A percentile compares a stretch with the other conserved stretches of the same genome.
Evolutionary conservation across 2,329 filamentous ascomycete species (phyloP).

Genomic region (Claviceps digitariae): DNA sequence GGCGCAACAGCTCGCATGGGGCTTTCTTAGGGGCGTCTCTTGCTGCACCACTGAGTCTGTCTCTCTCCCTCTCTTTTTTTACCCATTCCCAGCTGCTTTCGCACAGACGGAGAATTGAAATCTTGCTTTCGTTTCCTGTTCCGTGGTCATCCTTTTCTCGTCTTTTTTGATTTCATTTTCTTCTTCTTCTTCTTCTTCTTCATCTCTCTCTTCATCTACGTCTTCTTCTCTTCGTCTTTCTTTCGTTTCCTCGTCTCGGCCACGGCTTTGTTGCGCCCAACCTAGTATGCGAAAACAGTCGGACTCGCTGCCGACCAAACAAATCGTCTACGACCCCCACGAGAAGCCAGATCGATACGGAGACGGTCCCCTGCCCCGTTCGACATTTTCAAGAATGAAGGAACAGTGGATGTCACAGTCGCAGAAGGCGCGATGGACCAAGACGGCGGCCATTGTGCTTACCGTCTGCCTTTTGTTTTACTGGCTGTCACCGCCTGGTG

Average conservation of each 20-base stretch:
- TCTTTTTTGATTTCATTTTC: neutral
- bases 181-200: neutral
- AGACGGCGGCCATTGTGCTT: constrained; percentile 49
- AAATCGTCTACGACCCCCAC: constrained; percentile 45
- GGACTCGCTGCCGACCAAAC: constrained; percentile 48
- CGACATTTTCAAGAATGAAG: constrained; percentile 42
- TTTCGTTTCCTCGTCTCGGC: neutral
- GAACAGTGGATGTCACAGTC: constrained; percentile 48
- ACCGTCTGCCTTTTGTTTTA: constrained; percentile 48
- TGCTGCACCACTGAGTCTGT: constrained; percentile 10
- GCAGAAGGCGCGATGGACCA: constrained; percentile 51
- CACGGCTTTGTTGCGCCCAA: neutral
- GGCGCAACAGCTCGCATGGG: neutral
- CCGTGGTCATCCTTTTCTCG: neutral
- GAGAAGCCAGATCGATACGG: constrained; percentile 52
- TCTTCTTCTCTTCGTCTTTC: constrained; percentile 5
- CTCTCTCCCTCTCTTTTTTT: neutral
- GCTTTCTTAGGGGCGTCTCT: constrained; percentile 13
- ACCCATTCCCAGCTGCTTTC: neutral
- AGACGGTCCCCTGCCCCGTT: constrained; percentile 30
- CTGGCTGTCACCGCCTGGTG: constrained; percentile 46
- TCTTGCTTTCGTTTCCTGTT: neutral
- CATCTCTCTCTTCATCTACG: neutral
- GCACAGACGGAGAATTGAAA: neutral
- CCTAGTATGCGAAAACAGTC: constrained; percentile 51